A percentile compares a stretch with the other conserved stretches of the same genome.
Conservation (phyloP, 768 basidiomycete genomes). For the Tulasnella sp. region DNA sequence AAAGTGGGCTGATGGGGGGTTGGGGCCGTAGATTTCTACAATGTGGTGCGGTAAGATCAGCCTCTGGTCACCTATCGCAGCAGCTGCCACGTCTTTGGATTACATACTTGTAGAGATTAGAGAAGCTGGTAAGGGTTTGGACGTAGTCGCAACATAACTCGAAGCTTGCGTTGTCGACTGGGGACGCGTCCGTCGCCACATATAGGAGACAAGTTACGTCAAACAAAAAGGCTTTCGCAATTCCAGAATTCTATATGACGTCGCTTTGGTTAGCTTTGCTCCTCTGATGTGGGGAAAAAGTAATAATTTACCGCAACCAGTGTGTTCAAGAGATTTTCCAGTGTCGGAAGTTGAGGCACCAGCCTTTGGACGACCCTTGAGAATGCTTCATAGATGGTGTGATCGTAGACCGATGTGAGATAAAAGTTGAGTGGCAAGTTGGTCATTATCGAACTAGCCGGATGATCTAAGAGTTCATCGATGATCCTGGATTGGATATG, state of each 20-base stretch:
- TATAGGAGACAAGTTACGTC: slow-evolving; percentile 79
- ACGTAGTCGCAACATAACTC: slow-evolving; percentile 88
- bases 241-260: slow-evolving; percentile 66
- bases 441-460: slow-evolving; percentile 41
- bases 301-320: slow-evolving; percentile 58
- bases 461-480: slow-evolving; percentile 69
- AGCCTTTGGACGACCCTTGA: slow-evolving; percentile 83
- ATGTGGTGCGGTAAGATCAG: neutral
- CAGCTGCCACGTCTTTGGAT: neutral
- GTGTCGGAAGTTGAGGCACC: slow-evolving; percentile 71
- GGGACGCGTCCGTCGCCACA: slow-evolving; percentile 88
- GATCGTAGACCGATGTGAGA: slow-evolving; percentile 89
- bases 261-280: neutral
- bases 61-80: neutral
- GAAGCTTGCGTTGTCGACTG: slow-evolving; percentile 81
- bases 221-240: slow-evolving; percentile 90
- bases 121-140: slow-evolving; percentile 77
- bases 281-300: neutral
- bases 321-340: slow-evolving; percentile 81
- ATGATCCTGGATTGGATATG: slow-evolving; percentile 82
- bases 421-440: slow-evolving; percentile 77
- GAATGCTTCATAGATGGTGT: slow-evolving; percentile 85
- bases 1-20: neutral
- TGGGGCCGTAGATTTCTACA: neutral
- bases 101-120: slow-evolving; percentile 71